Evolutionary conservation across 495 filamentous ascomycete species (phyloP), one percentile per base, ranked within the genome.

Genomic region (Penicillium samsonianum): DNA sequence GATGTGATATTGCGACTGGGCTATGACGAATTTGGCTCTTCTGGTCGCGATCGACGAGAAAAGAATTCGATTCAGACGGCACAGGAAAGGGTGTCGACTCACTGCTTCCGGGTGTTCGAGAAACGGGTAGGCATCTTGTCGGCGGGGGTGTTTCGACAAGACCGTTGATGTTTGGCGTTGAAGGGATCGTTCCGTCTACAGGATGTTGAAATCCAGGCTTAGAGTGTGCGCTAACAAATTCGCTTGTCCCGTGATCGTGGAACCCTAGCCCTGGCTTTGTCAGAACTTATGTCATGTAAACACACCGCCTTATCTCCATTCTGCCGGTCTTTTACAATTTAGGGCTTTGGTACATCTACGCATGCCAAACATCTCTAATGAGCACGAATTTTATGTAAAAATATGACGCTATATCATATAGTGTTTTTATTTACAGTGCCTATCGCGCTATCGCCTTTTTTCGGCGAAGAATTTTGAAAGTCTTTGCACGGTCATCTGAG

Each of bases 21-120:
- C 49, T 61, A 54, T 61, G 55, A 61, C 61, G 64, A 65, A 64
- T 55, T 56, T 42, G 47, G 26, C n/a, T n/a, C 61, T 61, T 46
- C 47, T 64, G 51, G 56, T 68, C 58, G 43, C 50, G 58, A 62
- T 64, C 53, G 55, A 50, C 41, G 51, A 54, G 23, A 53, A 50
- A 44, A 47, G 50, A 57, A 62, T 50, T 56, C 53, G 59, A 62
- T 51, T 37, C 53, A 45, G 55, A 62, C 52, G 56, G 55, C 54
- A 62, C 61, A 57, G 56, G 51, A 65, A 52, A 35, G 42, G 47
- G 40, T 58, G 50, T 61, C 61, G 64, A 86, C 87, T 68, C 85
- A 90, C 87, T 87, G 85, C 79, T 92, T 93, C 76, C 90, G 81
- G 73, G 89, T 93, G 77, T 92, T 89, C 55, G 82, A 84, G 63